These are phyloP conservation scores for Ustilago esculenta DNA, from an alignment of 1,284 basidiomycete genomes.

Conservation along the genomic window DNA sequence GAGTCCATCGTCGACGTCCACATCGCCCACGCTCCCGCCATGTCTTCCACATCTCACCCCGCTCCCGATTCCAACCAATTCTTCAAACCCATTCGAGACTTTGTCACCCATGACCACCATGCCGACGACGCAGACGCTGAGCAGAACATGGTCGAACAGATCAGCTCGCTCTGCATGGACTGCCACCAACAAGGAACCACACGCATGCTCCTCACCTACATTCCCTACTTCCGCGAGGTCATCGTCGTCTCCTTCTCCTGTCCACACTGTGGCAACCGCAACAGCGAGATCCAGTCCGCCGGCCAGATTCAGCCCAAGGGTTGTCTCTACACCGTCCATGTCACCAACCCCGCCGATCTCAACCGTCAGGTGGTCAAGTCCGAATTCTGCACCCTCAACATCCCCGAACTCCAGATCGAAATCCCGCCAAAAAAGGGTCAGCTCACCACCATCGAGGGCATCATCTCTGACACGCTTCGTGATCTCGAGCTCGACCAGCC, in stretches of 20 bases:
- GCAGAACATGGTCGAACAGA: conserved; percentile 66
- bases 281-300: conserved; percentile 95
- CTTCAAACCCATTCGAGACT: conserved; percentile 58
- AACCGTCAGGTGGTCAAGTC: conserved; percentile 95
- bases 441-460: conserved; percentile 93
- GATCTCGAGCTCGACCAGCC: conserved; percentile 89
- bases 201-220: conserved; percentile 88
- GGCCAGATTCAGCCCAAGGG: conserved; percentile 78
- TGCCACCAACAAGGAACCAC: conserved; percentile 93
- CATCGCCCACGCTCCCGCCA: conserved; percentile 33
- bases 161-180: conserved; percentile 93
- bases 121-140: conserved; percentile 28
- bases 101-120: conserved; percentile 35
- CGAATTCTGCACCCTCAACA: conserved; percentile 79
- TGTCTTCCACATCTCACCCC: conserved; percentile 18
- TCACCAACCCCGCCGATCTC: conserved; percentile 78
- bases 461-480: conserved; percentile 82
- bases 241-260: conserved; percentile 96
- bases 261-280: conserved; percentile 86
- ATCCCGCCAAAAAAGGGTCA: conserved; percentile 86
- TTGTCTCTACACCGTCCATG: conserved; percentile 80
- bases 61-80: conserved; percentile 36
- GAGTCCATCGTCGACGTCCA: conserved; percentile 27
- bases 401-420: conserved; percentile 90
- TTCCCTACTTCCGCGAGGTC: conserved; percentile 95